These are phyloP conservation scores for Lycium barbarum DNA, from an alignment of 257 asterid genomes.

Conservation along the genomic window DNA sequence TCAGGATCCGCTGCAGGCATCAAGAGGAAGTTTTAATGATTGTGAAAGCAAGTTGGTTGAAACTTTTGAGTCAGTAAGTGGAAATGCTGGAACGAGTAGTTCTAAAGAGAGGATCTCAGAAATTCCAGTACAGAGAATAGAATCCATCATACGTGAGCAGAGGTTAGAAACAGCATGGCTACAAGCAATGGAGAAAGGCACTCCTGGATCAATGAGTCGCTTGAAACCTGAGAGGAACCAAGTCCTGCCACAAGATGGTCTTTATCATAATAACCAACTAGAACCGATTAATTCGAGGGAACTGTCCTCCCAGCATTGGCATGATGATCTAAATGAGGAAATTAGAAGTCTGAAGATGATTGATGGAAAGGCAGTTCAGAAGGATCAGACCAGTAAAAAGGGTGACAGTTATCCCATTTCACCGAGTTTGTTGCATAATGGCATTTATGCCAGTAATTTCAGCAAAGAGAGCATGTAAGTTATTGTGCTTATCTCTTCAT, in stretches of 20 bases:
- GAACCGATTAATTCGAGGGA: conserved; percentile 50
- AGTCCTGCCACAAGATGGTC: conserved; percentile 79
- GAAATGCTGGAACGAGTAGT: conserved; percentile 41
- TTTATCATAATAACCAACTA: conserved; percentile 44
- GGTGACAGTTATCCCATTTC: conserved; percentile 62
- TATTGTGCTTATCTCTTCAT: conserved; percentile 28
- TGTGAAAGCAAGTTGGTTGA: conserved; percentile 42
- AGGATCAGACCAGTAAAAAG: conserved; percentile 57
- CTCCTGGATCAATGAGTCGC: conserved; percentile 63
- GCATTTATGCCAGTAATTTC: conserved; percentile 57
- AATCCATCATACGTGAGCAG: conserved; percentile 85
- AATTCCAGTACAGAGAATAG: conserved; percentile 72
- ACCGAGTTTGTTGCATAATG: conserved; percentile 89
- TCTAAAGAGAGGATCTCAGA: conserved; percentile 55
- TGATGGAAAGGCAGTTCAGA: conserved; percentile 48
- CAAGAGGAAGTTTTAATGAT: conserved; percentile 49
- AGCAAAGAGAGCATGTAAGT: conserved; percentile 80
- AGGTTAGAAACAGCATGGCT: conserved; percentile 92
- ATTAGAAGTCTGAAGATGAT: conserved; percentile 63
- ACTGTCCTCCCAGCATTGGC: conserved; percentile 61
- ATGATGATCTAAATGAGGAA: conserved; percentile 74
- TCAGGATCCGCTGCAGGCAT: conserved; percentile 40
- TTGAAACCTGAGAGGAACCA: conserved; percentile 88
- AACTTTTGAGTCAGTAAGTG: conserved; percentile 41
- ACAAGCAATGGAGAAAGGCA: conserved; percentile 86